These are phyloP conservation scores for Aureobasidium sp. DNA, from an alignment of 2,329 filamentous ascomycete species.

Conservation along the genomic window DNA sequence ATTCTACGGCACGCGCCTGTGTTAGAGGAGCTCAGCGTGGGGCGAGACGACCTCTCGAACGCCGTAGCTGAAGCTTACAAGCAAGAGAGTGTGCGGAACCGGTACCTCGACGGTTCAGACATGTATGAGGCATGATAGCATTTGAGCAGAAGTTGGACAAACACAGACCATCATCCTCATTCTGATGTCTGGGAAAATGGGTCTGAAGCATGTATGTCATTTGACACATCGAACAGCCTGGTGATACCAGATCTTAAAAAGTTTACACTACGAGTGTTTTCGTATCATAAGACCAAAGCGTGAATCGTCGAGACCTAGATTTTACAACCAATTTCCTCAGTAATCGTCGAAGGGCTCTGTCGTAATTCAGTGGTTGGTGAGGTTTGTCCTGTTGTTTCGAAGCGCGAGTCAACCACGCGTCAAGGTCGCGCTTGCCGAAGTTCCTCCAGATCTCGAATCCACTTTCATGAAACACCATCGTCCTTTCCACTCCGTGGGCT, in stretches of 20 bases:
- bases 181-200: no score
- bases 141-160: background rate
- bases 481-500: background rate
- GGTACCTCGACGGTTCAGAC: no score
- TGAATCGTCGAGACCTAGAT: no score
- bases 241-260: no score
- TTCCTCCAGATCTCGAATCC: background rate
- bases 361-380: no score
- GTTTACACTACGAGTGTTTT: no score
- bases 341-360: no score
- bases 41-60: background rate
- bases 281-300: no score
- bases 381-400: background rate
- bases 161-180: no score
- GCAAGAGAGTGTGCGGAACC: background rate
- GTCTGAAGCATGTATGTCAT: no score
- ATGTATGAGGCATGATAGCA: background rate
- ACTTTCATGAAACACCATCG: background rate
- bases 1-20: background rate
- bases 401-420: background rate
- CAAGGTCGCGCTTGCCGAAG: background rate
- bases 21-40: background rate
- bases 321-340: no score
- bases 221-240: no score
- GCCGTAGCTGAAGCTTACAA: background rate